Evolutionary conservation across 2,329 filamentous ascomycete species (phyloP).

Genomic region (Nothopassalora personata): DNA sequence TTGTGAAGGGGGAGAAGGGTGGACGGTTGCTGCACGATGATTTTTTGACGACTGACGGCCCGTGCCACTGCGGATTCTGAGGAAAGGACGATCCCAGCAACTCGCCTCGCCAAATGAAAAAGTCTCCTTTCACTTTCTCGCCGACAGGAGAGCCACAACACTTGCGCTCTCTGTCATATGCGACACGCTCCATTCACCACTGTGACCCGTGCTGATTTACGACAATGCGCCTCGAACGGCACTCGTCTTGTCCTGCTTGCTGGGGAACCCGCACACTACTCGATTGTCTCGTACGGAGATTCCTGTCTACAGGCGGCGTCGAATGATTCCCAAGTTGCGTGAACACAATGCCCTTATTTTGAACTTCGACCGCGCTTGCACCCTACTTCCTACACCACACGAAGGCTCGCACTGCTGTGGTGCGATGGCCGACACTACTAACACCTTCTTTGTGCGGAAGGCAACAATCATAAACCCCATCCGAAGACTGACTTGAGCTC

Average conservation of each 20-base stretch:
- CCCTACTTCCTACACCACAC: neutral
- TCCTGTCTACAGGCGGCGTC: neutral
- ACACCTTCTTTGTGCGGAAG: neutral
- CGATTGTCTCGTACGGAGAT: neutral
- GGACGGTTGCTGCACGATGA: no score
- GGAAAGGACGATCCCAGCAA: no score
- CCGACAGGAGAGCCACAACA: neutral
- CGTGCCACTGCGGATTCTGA: no score
- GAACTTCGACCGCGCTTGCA: neutral
- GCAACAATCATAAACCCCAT: constrained; percentile 1
- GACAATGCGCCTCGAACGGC: neutral
- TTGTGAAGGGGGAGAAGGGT: neutral
- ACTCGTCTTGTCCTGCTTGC: neutral
- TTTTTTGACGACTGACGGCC: no score
- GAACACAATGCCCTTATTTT: neutral
- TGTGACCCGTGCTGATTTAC: neutral
- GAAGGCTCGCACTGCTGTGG: neutral
- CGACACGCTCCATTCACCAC: neutral
- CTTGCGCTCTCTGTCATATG: neutral
- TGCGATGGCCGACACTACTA: neutral
- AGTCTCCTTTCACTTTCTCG: neutral
- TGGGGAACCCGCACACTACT: neutral
- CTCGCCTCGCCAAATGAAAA: no score
- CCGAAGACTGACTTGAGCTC: neutral
- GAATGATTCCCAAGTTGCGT: constrained; percentile 3